Evolutionary conservation across 805 yeast species (phyloP), one percentile per base, ranked within the genome.

Genomic region (Yarrowia keelungensis): DNA sequence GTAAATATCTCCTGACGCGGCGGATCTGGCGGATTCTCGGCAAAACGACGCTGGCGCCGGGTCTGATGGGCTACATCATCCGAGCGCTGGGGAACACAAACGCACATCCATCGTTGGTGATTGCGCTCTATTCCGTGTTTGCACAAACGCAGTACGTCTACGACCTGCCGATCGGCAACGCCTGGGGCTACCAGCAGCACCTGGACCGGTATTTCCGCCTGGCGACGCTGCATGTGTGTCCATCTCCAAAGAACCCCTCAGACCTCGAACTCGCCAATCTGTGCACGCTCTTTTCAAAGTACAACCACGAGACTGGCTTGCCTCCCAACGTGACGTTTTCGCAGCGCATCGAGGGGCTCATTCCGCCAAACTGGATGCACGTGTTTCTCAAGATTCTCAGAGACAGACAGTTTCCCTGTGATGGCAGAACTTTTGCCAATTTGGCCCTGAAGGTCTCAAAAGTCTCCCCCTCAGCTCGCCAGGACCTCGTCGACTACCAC

Each of bases 21-120:
- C 54, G 67, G 32, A 38, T 62, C 32, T 62, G 67, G 67, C 54
- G 67, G 19, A 49, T 62, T 8, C 38, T 62, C 15, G 67, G 67
- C 22, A 38, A 41, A 36, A 49, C 56, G 1, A 46, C 56, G 1
- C 19, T 47, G 26, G 67, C 67, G 3, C 67, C 67, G 8, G 56
- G 39, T 0, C 54, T 62, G 12, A 47, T 62, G 38, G 56, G 56
- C 14, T 62, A 41, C 56, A 9, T 26, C 2, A 4, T 36, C 10
- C 1, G n/a, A 8, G 11, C 56, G 11, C 45, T 62, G 7, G 9
- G 1, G 2, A 22, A 47, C 39, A n/a, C 47, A 2, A 22, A 38
- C 11, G 67, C 56, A 5, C 67, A 47, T 14, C 47, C 54, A 9
- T 41, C 47, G n/a, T 47, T 62, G 32, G 22, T 62, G 38, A 62